A percentile compares a stretch with the other conserved stretches of the same genome.
These are phyloP conservation scores for Rubus idaeus DNA, from an alignment of 306 rosid genomes.

Conservation along the genomic window DNA sequence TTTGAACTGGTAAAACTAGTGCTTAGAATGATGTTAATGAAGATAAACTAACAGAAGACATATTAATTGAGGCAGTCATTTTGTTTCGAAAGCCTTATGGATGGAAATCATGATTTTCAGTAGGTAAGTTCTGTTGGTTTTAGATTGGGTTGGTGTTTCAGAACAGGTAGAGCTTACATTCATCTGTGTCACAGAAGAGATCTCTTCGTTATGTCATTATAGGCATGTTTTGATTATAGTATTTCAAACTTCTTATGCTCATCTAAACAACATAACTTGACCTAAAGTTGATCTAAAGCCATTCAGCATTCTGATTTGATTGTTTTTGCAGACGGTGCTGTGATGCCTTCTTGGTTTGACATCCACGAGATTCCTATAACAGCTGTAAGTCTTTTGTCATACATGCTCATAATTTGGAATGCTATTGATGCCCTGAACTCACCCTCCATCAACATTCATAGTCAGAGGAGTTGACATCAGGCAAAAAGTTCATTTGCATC, in stretches of 20 bases:
- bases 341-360: constrained; percentile 96
- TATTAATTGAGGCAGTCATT: background rate
- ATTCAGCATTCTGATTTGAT: constrained; percentile 3
- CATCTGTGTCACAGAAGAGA: background rate
- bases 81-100: background rate
- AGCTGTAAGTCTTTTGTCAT: constrained; percentile 44
- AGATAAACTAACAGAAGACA: background rate
- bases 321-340: constrained; percentile 58
- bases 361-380: constrained; percentile 72
- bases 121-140: background rate
- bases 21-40: background rate
- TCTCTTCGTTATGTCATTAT: too few relatives aligned
- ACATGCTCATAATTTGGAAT: background rate
- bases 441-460: background rate
- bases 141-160: background rate
- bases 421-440: background rate
- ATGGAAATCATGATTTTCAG: background rate
- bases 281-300: background rate
- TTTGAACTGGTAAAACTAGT: background rate
- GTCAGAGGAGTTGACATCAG: background rate
- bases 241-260: too few relatives aligned
- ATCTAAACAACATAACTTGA: background rate
- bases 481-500: background rate
- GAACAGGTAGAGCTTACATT: background rate
- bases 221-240: too few relatives aligned